Evolutionary conservation across 495 filamentous ascomycete genomes (phyloP).

Genomic region (Talaromyces trachyspermus): DNA sequence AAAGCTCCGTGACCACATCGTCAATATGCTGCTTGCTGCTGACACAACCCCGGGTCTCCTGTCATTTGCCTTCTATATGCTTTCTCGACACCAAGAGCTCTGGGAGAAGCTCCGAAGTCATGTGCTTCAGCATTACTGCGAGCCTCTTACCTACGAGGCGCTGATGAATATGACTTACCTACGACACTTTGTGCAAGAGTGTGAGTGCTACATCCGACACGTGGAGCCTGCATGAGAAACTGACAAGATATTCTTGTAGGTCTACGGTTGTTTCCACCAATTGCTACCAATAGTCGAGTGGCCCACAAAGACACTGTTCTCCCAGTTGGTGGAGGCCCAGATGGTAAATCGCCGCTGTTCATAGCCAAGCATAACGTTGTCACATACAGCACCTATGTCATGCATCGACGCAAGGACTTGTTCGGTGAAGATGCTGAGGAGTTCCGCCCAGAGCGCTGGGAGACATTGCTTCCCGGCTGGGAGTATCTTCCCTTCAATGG

Average conservation of each 20-base stretch:
- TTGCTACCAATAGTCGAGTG: constrained; percentile 40
- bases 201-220: constrained; percentile 7
- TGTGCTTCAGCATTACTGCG: too few species aligned
- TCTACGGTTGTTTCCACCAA: constrained; percentile 44
- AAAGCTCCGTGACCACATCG: constrained; percentile 44
- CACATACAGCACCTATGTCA: constrained; percentile 16
- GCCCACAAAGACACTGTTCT: constrained; percentile 43
- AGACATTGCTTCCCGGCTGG: constrained; percentile 41
- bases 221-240: neutral
- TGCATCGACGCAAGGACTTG: constrained; percentile 28
- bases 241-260: constrained; percentile 21
- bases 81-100: constrained; percentile 32
- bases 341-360: constrained; percentile 39
- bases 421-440: constrained; percentile 25
- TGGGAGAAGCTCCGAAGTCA: constrained; percentile 14
- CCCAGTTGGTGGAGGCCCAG: constrained; percentile 41
- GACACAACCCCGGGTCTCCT: constrained; percentile 54
- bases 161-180: constrained; percentile 44
- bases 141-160: constrained; percentile 34
- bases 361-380: constrained; percentile 30
- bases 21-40: constrained; percentile 52
- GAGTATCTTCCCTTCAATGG: constrained; percentile 59
- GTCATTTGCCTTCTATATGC: constrained; percentile 47
- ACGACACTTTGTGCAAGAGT: constrained; percentile 44
- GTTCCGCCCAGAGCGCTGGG: constrained; percentile 25